Evolutionary conservation across 2,329 filamentous ascomycete genomes (phyloP), one percentile per base, ranked within the genome.

Genomic region (Ciborinia camelliae): DNA sequence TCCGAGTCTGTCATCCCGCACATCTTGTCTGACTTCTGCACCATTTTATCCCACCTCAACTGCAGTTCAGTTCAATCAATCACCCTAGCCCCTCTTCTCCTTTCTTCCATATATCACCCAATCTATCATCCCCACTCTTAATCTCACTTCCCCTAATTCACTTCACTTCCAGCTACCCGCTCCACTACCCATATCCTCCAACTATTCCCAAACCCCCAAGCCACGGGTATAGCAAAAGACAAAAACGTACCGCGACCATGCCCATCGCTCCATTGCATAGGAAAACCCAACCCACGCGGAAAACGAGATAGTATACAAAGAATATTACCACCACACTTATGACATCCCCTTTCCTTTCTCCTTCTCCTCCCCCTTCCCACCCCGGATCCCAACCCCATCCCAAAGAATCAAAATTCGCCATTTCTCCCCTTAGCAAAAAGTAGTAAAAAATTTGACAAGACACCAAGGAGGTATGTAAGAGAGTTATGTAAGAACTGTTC

Each of bases 281-380:
- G 30, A 47, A 58, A 47, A 58, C 12, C 41, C 30, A 23, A 18
- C 41, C 55, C 41, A 47, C 41, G 47, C 26, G 32, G 14, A 35
- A 18, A 58, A 35, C 35, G 41, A 35, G 55, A 58, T 58, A 58
- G 41, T 58, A 58, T 58, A 58, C 55, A 58, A 47, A n/a, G 41
- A 47, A 47, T 58, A 58, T 58, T 47, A 58, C 55, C 30, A 58
- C 55, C 55, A 58, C 30, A 47, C 28, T 47, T 35, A 58, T 47
- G 28, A 47, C 28, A 47, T 12, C 43, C 55, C 28, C 41, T 18
- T 58, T n/a, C 28, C 54, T 30, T 32, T 15, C 41, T n/a, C 28
- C n/a, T 58, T 28, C 32, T 35, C 51, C 32, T 26, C 14, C 20
- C 41, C 50, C 26, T 23, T n/a, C 20, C 32, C 8, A 18, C 15